Base-by-base conservation (phyloP, 2,329 filamentous ascomycete species). In the Dissoconium aciculare region DNA sequence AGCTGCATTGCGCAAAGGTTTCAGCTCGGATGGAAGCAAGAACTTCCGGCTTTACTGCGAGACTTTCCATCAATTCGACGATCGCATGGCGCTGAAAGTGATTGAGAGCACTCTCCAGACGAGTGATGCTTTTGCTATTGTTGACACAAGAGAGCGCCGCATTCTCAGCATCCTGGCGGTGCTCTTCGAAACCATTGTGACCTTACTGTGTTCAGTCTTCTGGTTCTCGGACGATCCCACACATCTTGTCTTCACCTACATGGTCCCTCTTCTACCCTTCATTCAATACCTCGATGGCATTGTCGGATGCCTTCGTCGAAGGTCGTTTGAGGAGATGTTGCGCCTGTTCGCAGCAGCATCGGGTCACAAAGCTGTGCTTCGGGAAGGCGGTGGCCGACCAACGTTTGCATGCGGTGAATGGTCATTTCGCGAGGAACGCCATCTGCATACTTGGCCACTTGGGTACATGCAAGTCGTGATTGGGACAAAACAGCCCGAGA, bases 31-130 rank as follows among this genome's bases (percentile, higher is more conserved):
- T 23, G 36, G 34, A 8, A 40, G 39, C 4, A 52, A 51, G 38
- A 58, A 79, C 13, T 77, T 82, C 48, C 63, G 78, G 4, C 56
- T 83, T 29, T 84, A 79, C 52, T 79, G 76, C 49, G 60, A 82
- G 2, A 69, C 76, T 1, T 85, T 85, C 46, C 79, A 84, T 53
- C 78, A 84, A 55, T 84, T 84, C 42, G 66, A 73, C 38, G 74
- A 83, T 45, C 55, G 56, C 3, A 53, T 73, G 11, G 78, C 74
- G 1, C 56, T 51, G 15, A 60, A 62, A 5, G 75, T 82, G 16
- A 50, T 85, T 17, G 60, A 60, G 31, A 72, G 78, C 48, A 76
- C 74, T 0, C 52, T 81, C 21, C 61, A 69, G 42, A 78, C 69
- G 0, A 67, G 69, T 31, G 66, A 78, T 38, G 77, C 69, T 0